phyloP scores from a whole-genome alignment of 2,329 filamentous ascomycete genomes.

The Penicillium italicum region DNA sequence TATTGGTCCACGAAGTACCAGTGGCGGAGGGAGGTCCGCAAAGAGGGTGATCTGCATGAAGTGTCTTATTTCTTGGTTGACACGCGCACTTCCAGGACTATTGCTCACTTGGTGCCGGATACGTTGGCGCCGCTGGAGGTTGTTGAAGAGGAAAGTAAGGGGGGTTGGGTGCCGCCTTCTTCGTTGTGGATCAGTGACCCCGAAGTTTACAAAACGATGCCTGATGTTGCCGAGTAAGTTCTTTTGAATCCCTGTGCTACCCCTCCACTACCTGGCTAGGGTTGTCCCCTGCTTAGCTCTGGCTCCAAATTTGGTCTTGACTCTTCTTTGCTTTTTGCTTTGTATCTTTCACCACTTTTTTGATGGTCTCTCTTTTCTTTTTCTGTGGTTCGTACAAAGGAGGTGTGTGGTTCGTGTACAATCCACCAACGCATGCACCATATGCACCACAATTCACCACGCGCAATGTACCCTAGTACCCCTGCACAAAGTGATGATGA shows the following conservation, averaged over 20 bases:
- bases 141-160: constrained; percentile 68
- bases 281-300: background rate
- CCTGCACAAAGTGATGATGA: background rate
- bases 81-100: constrained; percentile 58
- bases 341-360: background rate
- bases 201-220: constrained; percentile 62
- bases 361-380: background rate
- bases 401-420: background rate
- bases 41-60: constrained; percentile 59
- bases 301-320: background rate
- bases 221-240: constrained; percentile 84
- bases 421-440: constrained; percentile 4
- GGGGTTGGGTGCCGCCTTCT: constrained; percentile 86
- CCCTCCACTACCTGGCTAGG: background rate
- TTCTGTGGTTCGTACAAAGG: background rate
- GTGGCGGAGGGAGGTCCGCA: constrained; percentile 73
- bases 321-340: background rate
- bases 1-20: constrained; percentile 86
- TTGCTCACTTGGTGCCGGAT: constrained; percentile 84
- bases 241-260: background rate
- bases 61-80: constrained; percentile 78
- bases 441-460: background rate
- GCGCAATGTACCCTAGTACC: background rate
- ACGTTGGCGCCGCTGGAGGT: constrained; percentile 67
- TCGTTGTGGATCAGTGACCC: constrained; percentile 85